Evolutionary conservation across 1,284 basidiomycete species (phyloP).

Genomic region (Melampsora americana): DNA sequence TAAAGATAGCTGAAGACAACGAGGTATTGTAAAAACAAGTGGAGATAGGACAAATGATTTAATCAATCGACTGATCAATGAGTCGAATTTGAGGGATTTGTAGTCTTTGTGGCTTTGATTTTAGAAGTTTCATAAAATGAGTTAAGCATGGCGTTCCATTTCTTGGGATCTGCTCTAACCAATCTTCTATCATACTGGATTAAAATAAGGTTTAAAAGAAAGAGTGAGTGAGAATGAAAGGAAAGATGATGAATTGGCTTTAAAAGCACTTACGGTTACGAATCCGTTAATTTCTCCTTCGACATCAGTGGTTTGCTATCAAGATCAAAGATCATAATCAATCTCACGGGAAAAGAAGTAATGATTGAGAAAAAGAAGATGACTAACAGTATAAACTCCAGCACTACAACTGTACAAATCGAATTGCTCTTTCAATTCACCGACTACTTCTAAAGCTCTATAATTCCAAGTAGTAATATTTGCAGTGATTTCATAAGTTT

Average conservation of each 20-base stretch:
- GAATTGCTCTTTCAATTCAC: constrained; percentile 22
- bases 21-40: no score
- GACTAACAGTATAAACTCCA: constrained; percentile 35
- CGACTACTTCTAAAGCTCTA: constrained; percentile 15
- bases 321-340: not conserved
- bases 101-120: not conserved
- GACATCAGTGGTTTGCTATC: constrained; percentile 41
- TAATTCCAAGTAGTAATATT: constrained; percentile 38
- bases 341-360: not conserved
- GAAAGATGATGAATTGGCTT: not conserved
- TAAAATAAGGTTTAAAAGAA: not conserved
- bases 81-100: not conserved
- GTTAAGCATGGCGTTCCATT: constrained; percentile 11
- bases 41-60: no score
- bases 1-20: no score
- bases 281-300: constrained; percentile 40
- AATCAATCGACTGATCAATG: no score
- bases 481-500: constrained; percentile 33
- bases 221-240: not conserved
- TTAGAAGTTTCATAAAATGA: constrained; percentile 9
- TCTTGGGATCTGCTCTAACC: constrained; percentile 17
- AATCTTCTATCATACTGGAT: constrained; percentile 36
- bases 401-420: constrained; percentile 32
- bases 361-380: not conserved
- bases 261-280: constrained; percentile 16